Base-by-base conservation (phyloP, 208 protist species). In the Crithidia sp. region DNA sequence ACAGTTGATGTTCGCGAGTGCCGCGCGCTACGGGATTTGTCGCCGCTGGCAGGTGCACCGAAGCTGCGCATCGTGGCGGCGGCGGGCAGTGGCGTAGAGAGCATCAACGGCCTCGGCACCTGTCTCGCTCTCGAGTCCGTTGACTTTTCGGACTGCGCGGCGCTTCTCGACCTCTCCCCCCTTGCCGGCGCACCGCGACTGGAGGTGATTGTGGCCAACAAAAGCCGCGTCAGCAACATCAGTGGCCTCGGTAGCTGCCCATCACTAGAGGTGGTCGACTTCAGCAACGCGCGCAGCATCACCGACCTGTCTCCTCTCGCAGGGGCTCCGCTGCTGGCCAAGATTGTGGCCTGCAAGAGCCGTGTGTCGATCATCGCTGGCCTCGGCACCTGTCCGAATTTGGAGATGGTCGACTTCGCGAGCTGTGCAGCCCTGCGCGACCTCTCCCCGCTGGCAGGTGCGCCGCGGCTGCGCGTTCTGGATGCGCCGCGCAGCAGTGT, bases 261-360 rank as follows among this genome's bases (percentile, higher is more conserved):
- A 0, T 7, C 5, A 12, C 54, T 40, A 0, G 54, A 58, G 28
- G 28, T 28, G 13, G 54, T 58, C 54, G 54, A 58, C 54, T 58
- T 58, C 19, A 58, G 54, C 54, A 58, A 58, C 16, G 54, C 54
- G 19, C 54, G 54, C 6, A 28, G 28, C 16, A 58, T 58, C 13
- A 8, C 54, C 6, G 54, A 58, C 54, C 28, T 58, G 9, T 58
- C 28, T 17, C 54, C 52, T 6, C 54, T 58, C 8, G 54, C 54
- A 7, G 54, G 54, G 8, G 54, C 54, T 7, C 54, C 54, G 54
- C 54, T 16, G 19, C 54, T 58, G 28, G 28, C 54, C 13, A 7
- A 7, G 54, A 58, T 58, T 58, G 54, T 58, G 28, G 54, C 54
- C 19, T 58, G 13, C 54, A 58, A 58, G 54, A 58, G 54, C 28